Conservation (phyloP, 768 basidiomycete genomes). For the Podaxis sp. region DNA sequence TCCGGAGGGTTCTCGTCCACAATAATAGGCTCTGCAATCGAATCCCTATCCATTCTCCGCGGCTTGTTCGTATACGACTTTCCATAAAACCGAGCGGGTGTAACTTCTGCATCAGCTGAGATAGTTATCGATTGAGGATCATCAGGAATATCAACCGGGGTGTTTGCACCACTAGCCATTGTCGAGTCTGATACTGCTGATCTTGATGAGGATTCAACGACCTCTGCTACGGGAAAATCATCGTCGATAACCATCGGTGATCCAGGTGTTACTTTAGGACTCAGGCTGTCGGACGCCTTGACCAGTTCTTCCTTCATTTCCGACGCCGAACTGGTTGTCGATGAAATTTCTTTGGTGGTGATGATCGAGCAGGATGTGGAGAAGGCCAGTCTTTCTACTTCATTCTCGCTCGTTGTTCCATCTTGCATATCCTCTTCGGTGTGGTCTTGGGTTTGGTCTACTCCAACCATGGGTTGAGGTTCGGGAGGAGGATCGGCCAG, state of each 20-base stretch:
- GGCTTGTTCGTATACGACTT: neutral
- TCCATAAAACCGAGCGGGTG: slow-evolving; percentile 8
- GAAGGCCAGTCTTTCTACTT: slow-evolving; percentile 29
- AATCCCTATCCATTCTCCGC: neutral
- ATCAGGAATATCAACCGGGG: neutral
- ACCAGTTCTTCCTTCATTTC: slow-evolving; percentile 17
- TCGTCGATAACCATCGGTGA: slow-evolving; percentile 6
- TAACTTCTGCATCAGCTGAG: slow-evolving; percentile 2
- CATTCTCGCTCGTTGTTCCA: slow-evolving; percentile 28
- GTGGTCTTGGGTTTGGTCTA: slow-evolving; percentile 15
- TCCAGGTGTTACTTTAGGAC: neutral
- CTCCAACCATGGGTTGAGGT: slow-evolving; percentile 5
- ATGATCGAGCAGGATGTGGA: slow-evolving; percentile 29
- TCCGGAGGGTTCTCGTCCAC: neutral
- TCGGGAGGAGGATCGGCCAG: neutral
- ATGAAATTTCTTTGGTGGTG: slow-evolving; percentile 13
- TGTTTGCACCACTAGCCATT: neutral
- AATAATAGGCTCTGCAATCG: slow-evolving; percentile 7
- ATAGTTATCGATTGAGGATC: neutral
- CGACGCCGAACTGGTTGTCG: slow-evolving; percentile 7
- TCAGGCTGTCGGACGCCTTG: neutral
- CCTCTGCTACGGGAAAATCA: slow-evolving; percentile 19
- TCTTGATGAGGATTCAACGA: slow-evolving; percentile 13
- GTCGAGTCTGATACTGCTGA: neutral
- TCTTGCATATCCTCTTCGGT: slow-evolving; percentile 16